Percentiles rank a stretch among this genome's conserved stretches.
These are phyloP conservation scores for Pseudocercospora vitis DNA, from an alignment of 2,329 filamentous ascomycete genomes.

Conservation along the genomic window DNA sequence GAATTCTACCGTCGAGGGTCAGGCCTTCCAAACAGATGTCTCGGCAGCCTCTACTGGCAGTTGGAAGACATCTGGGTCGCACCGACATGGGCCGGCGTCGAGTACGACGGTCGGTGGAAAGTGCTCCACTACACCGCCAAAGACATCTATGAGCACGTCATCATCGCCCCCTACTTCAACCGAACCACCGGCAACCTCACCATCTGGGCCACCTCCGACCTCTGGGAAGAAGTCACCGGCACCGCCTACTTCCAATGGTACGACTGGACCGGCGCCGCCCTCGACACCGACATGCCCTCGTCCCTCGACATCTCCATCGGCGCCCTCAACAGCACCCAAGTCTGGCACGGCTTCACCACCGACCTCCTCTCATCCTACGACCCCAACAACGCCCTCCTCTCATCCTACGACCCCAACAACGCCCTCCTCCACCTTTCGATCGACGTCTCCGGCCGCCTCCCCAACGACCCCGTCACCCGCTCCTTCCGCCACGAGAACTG, in stretches of 20 bases:
- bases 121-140: slow-evolving; percentile 59
- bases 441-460: slow-evolving; percentile 46
- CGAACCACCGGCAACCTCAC: slow-evolving; percentile 51
- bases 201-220: slow-evolving; percentile 58
- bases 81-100: slow-evolving; percentile 63
- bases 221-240: slow-evolving; percentile 54
- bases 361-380: slow-evolving; percentile 35
- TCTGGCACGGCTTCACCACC: slow-evolving; percentile 44
- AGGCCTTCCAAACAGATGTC: slow-evolving; percentile 57
- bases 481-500: slow-evolving; percentile 54
- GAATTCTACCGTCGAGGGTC: slow-evolving; percentile 62
- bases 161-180: slow-evolving; percentile 60
- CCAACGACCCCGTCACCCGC: slow-evolving; percentile 45
- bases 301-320: slow-evolving; percentile 48
- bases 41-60: slow-evolving; percentile 65
- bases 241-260: slow-evolving; percentile 54
- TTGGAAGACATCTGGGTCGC: slow-evolving; percentile 62
- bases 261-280: slow-evolving; percentile 48
- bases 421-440: slow-evolving; percentile 50
- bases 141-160: slow-evolving; percentile 59
- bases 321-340: slow-evolving; percentile 53
- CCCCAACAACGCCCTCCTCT: slow-evolving; percentile 45
- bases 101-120: slow-evolving; percentile 65
- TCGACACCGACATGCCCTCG: slow-evolving; percentile 40
- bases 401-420: slow-evolving; percentile 37